Evolutionary conservation across 176 grass and related monocot species (phyloP).

Genomic region (Triticum turgidum): DNA sequence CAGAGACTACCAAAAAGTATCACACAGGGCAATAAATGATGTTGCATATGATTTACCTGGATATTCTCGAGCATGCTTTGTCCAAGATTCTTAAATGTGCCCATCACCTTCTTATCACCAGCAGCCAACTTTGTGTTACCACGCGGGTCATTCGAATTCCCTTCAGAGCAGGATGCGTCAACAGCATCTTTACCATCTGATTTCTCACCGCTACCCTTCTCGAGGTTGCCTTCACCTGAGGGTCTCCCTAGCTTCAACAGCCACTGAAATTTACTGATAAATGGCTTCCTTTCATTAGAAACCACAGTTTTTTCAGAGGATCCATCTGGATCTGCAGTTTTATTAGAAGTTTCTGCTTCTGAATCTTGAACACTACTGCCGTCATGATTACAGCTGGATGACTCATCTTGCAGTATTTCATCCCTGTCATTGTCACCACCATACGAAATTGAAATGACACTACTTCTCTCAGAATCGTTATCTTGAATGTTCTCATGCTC

Average conservation of each 20-base stretch:
- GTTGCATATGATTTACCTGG: slow-evolving; percentile 59
- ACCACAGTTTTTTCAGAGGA: slow-evolving; percentile 9
- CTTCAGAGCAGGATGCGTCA: slow-evolving; percentile 19
- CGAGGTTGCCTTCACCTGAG: slow-evolving; percentile 37
- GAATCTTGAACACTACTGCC: slow-evolving; percentile 37
- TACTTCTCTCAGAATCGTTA: slow-evolving; percentile 72
- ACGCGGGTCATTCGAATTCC: slow-evolving; percentile 23
- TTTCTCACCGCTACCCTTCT: slow-evolving; percentile 40
- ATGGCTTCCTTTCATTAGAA: slow-evolving; percentile 61
- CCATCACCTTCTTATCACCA: slow-evolving; percentile 75
- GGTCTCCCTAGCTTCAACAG: slow-evolving; percentile 68
- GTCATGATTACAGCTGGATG: slow-evolving; percentile 28
- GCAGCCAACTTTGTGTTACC: slow-evolving; percentile 36
- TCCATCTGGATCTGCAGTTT: slow-evolving; percentile 30
- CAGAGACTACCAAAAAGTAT: neutral
- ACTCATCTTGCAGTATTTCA: slow-evolving; percentile 34
- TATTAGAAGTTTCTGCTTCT: slow-evolving; percentile 15
- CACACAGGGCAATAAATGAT: neutral
- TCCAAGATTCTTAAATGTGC: slow-evolving; percentile 73
- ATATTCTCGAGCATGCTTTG: slow-evolving; percentile 98
- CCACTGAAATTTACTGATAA: slow-evolving; percentile 82
- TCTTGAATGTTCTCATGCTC: slow-evolving; percentile 50
- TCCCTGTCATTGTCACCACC: slow-evolving; percentile 55
- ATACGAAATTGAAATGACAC: slow-evolving; percentile 70
- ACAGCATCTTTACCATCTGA: slow-evolving; percentile 24